These are phyloP conservation scores for Bryoglossum gracile DNA, from an alignment of 495 filamentous ascomycete genomes.

Conservation along the genomic window DNA sequence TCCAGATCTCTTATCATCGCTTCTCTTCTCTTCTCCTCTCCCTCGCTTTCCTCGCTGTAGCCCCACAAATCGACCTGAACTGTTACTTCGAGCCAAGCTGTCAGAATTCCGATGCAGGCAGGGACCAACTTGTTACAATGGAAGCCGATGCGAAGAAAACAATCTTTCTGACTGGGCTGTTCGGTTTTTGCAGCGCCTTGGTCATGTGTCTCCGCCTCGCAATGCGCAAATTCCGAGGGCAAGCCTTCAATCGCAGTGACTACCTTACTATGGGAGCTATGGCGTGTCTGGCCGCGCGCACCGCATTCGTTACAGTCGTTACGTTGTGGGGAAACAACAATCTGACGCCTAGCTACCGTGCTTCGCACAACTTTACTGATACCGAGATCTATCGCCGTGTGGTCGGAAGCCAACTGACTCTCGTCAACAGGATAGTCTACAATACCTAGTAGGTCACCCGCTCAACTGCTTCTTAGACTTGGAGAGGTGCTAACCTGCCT, in stretches of 20 bases:
- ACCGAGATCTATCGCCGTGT: constrained; percentile 29
- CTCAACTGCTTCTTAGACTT: neutral
- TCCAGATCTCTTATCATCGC: too few species aligned
- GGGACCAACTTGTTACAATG: neutral
- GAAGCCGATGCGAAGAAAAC: neutral
- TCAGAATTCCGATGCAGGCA: neutral
- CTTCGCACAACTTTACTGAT: constrained; percentile 22
- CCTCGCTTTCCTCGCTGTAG: too few species aligned
- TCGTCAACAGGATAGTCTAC: constrained; percentile 28
- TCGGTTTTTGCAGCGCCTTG: neutral
- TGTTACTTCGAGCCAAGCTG: too few species aligned
- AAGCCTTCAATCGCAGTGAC: constrained; percentile 26
- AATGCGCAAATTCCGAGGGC: constrained; percentile 21
- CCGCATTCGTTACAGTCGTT: constrained; percentile 30
- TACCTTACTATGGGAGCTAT: constrained; percentile 27
- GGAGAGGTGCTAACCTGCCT: neutral
- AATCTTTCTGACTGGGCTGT: neutral
- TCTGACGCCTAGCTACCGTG: constrained; percentile 18
- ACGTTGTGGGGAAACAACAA: constrained; percentile 34
- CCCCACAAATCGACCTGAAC: too few species aligned
- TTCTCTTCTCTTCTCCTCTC: too few species aligned
- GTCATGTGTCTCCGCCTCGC: constrained; percentile 24
- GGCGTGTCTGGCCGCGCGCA: constrained; percentile 23
- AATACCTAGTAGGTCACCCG: constrained; percentile 28
- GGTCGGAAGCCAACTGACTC: constrained; percentile 28